Base-by-base conservation (phyloP, 768 basidiomycete genomes). In the Macrolepiota dolichaula region DNA sequence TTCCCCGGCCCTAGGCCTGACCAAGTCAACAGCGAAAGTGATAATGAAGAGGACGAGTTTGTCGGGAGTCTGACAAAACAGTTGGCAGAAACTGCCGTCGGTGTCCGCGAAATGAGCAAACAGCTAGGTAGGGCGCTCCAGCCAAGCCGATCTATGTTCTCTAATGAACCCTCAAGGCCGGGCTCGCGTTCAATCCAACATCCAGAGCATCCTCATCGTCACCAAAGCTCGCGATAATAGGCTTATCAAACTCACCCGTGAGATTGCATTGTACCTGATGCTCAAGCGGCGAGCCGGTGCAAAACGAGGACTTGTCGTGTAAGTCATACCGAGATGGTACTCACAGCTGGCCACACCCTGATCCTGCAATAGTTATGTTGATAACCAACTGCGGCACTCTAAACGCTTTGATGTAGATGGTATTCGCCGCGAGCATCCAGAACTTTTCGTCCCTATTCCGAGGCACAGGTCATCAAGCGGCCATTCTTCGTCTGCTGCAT, bases 71-170 rank as follows among this genome's bases (percentile, higher is more conserved):
- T 98, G 68, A 98, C 97, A 5, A 89, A 85, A 70, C 93, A 95
- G 66, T 81, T 99, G 13, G 97, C 96, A 7, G 96, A 96, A 77
- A 99, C 97, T 19, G 97, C 97, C 17, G 92, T 94, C 12, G 91
- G 94, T 40, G 97, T 99, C 11, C 84, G 97, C 51, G 97, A 99
- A 76, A 96, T 98, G 94, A 96, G 94, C 85, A 96, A 96, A 74
- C 93, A 96, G 73, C 87, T 99, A 17, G 97, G 96, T 94, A 67
- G 13, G 29, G 5, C 24, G 36, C 3, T 53, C n/a, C 46, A 57
- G 52, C 37, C 55, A 52, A 9, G 42, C 52, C 46, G 53, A 42
- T 53, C 29, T 37, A 51, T 40, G 24, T 51, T 52, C 4, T 62
- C 71, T 65, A 62, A 61, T 61, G 60, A 54, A 55, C 25, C 38